phyloP scores from a whole-genome alignment of 2,329 filamentous ascomycete genomes.

The Trichoderma hamatum region DNA sequence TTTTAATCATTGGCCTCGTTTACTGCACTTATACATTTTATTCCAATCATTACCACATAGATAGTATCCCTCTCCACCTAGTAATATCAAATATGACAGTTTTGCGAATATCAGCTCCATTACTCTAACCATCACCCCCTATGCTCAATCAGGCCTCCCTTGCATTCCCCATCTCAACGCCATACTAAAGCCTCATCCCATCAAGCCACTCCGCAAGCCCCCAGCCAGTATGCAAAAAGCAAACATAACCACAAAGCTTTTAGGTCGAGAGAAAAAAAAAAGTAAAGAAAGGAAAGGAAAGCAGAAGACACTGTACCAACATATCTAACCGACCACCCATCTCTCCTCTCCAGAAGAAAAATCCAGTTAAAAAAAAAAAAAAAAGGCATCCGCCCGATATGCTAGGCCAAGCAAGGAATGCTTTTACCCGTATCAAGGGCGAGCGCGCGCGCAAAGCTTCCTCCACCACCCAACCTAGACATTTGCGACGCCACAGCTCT shows the following conservation, averaged over 20 bases:
- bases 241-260: background rate
- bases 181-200: background rate
- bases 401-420: conserved; percentile 23
- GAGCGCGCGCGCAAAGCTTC: background rate
- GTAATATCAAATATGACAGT: background rate
- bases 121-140: background rate
- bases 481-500: conserved; percentile 17
- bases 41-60: background rate
- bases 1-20: background rate
- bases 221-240: conserved; percentile 20
- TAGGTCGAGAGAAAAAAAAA: background rate
- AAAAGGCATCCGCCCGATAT: conserved; percentile 4
- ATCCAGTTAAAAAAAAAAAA: no score
- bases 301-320: background rate
- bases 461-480: conserved; percentile 14
- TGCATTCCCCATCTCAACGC: background rate
- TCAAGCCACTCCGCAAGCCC: conserved; percentile 2
- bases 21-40: background rate
- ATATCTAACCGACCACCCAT: background rate
- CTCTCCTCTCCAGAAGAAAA: background rate
- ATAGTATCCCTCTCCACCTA: background rate
- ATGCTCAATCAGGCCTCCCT: background rate
- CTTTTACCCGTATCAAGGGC: conserved; percentile 27
- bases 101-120: background rate
- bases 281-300: no score